phyloP scores from a whole-genome alignment of 352 stramenopile species.

The Phytopythium oedochilum region DNA sequence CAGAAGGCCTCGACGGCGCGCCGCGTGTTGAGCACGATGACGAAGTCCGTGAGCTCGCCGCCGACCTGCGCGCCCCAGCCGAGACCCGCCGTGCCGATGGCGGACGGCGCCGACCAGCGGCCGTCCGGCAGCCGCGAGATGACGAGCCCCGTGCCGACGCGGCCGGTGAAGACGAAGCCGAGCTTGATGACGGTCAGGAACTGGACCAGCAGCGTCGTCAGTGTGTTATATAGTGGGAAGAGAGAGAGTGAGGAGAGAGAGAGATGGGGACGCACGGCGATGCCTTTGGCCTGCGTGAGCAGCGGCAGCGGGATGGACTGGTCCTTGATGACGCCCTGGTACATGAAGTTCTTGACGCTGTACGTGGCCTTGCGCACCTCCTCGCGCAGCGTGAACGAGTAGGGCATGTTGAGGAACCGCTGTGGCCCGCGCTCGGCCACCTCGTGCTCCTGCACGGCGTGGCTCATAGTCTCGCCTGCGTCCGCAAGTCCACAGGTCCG shows the following conservation, averaged over 20 bases:
- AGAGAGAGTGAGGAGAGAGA: not conserved
- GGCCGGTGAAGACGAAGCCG: constrained; percentile 81
- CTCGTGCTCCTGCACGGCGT: constrained; percentile 73
- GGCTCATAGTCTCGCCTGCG: constrained; percentile 63
- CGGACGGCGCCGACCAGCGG: constrained; percentile 94
- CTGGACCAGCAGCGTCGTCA: constrained; percentile 10
- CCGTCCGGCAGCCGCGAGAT: constrained; percentile 89
- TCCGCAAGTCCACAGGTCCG: not conserved
- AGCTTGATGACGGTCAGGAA: constrained; percentile 93
- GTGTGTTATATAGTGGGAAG: not conserved
- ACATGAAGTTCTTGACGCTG: constrained; percentile 91
- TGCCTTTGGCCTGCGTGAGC: constrained; percentile 85
- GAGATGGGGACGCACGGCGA: constrained; percentile 50
- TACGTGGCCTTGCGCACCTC: constrained; percentile 93
- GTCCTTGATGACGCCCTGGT: constrained; percentile 85
- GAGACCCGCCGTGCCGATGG: constrained; percentile 89
- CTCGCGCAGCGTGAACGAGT: constrained; percentile 87
- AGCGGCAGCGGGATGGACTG: constrained; percentile 87
- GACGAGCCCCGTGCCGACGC: constrained; percentile 92
- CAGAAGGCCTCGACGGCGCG: constrained; percentile 82
- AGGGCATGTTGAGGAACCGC: constrained; percentile 79
- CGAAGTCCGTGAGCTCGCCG: constrained; percentile 91
- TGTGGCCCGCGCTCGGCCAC: constrained; percentile 59
- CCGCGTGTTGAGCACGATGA: constrained; percentile 93
- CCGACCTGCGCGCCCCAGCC: constrained; percentile 91